These are phyloP conservation scores for Tubosaeta brunneosetosa DNA, from an alignment of 768 basidiomycete genomes.

Conservation along the genomic window DNA sequence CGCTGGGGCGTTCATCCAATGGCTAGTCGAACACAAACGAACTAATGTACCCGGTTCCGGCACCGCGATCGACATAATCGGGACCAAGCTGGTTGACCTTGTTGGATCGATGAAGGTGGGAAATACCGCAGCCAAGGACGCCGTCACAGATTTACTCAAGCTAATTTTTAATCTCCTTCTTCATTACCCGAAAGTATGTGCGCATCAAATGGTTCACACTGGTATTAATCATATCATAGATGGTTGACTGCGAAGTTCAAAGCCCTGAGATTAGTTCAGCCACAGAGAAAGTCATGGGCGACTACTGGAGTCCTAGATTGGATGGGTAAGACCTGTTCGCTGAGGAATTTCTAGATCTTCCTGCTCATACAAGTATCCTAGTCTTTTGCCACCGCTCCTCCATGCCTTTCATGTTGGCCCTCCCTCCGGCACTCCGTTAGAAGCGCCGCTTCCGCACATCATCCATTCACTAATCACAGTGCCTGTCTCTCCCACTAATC, in stretches of 20 bases:
- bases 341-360: not conserved
- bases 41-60: constrained; percentile 36
- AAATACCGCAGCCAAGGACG: constrained; percentile 47
- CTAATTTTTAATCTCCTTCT: constrained; percentile 75
- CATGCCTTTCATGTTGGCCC: constrained; percentile 64
- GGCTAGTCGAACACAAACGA: constrained; percentile 63
- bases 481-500: constrained; percentile 58
- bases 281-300: constrained; percentile 53
- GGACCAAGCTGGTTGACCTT: constrained; percentile 56
- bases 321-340: constrained; percentile 51
- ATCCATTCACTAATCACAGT: constrained; percentile 80
- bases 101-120: constrained; percentile 45
- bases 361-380: not conserved
- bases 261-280: constrained; percentile 19
- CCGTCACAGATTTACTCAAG: constrained; percentile 81
- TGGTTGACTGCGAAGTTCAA: constrained; percentile 45
- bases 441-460: constrained; percentile 71
- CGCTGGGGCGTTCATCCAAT: constrained; percentile 44
- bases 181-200: constrained; percentile 71
- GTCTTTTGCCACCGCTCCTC: constrained; percentile 68
- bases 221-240: constrained; percentile 12
- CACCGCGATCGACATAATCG: constrained; percentile 60
- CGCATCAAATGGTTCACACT: not conserved
- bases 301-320: constrained; percentile 69
- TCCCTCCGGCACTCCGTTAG: constrained; percentile 58